Base-by-base conservation (phyloP, 768 basidiomycete species). In the Trametopsis cervina region DNA sequence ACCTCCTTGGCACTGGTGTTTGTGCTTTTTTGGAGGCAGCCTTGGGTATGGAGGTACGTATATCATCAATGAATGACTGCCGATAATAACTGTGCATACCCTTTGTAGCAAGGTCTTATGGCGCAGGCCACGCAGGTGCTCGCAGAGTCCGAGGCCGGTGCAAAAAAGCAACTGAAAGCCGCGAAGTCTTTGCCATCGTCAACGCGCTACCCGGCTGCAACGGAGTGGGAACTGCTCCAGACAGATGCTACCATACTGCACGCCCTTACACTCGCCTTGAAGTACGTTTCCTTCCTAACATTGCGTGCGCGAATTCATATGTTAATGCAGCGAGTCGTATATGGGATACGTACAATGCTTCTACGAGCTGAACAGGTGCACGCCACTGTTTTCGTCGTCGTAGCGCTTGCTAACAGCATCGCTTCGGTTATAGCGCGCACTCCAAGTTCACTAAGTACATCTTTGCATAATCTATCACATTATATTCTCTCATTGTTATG, bases 341-440 rank as follows among this genome's bases (percentile, higher is more conserved):
- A 80, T 77, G 70, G 87, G 86, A 26, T 89, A 89, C 60, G 56
- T 88, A 6, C 85, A 87, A 55, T 88, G 85, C 68, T 70, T 88
- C 78, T 87, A 63, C 63, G 73, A 72, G 4, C 62, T 85, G 40
- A 85, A 84, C 56, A 83, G 71, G 80, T 71, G 54, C 57, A 70
- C n/a, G n/a, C n/a, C n/a, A n/a, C n/a, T n/a, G n/a, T n/a, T n/a
- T n/a, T n/a, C n/a, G n/a, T n/a, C n/a, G n/a, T n/a, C n/a, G n/a
- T n/a, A n/a, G n/a, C n/a, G n/a, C n/a, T n/a, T n/a, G n/a, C n/a
- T n/a, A n/a, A n/a, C n/a, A n/a, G n/a, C n/a, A n/a, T n/a, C n/a
- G n/a, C n/a, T n/a, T n/a, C n/a, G n/a, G n/a, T n/a, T n/a, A n/a
- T 47, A 78, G 77, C 53, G 85, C 85, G 11, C 83, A 89, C 57